A percentile compares a stretch with the other conserved stretches of the same genome.
Conservation (phyloP, 1,284 basidiomycete species). For the Phellinidium pouzarii region DNA sequence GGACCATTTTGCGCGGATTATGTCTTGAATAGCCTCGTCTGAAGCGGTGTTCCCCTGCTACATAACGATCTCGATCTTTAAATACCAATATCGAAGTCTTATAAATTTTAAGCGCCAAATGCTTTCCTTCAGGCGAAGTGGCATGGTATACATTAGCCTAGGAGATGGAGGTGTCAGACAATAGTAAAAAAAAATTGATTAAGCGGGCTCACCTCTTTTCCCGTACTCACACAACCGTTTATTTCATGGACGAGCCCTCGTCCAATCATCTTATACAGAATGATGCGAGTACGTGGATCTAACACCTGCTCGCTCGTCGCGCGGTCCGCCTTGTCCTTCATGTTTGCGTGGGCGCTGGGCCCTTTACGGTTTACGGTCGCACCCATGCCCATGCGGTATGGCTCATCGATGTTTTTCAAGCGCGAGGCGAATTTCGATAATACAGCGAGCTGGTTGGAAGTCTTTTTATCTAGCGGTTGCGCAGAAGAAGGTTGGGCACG, state of each 20-base stretch:
- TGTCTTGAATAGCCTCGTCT: conserved; percentile 85
- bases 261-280: conserved; percentile 91
- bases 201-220: conserved; percentile 68
- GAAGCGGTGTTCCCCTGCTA: conserved; percentile 89
- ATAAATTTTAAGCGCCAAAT: conserved; percentile 94
- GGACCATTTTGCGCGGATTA: conserved; percentile 98
- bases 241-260: conserved; percentile 80
- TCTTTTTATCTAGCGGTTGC: conserved; percentile 40
- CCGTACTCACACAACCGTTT: conserved; percentile 91
- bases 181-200: background rate
- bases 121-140: conserved; percentile 51
- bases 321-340: conserved; percentile 90
- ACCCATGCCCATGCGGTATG: conserved; percentile 71
- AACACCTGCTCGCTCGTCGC: conserved; percentile 94
- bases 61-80: conserved; percentile 94
- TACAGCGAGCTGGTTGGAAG: conserved; percentile 60
- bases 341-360: conserved; percentile 75
- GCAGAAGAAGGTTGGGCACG: conserved; percentile 17
- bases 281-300: conserved; percentile 84
- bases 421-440: conserved; percentile 66
- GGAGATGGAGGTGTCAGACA: conserved; percentile 13
- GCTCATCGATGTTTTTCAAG: conserved; percentile 63
- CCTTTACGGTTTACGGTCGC: conserved; percentile 86
- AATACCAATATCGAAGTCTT: conserved; percentile 98
- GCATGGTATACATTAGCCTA: conserved; percentile 95